phyloP scores from a whole-genome alignment of 805 yeast species.

The Kuraishia floccosa region DNA sequence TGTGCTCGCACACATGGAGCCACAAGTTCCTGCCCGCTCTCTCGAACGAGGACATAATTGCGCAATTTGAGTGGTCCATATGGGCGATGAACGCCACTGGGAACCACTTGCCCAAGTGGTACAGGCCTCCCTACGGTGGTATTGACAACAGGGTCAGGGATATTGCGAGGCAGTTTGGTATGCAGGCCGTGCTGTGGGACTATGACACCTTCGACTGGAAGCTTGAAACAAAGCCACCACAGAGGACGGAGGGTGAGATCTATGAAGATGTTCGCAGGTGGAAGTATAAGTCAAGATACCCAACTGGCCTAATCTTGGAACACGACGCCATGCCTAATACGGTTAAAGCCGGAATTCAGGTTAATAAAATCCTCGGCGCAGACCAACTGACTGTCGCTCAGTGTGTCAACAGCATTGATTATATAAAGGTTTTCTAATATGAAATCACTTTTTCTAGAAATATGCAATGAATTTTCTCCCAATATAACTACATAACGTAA shows the following conservation, averaged over 20 bases:
- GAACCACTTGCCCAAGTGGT: conserved; percentile 80
- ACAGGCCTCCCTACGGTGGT: conserved; percentile 96
- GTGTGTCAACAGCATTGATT: conserved; percentile 60
- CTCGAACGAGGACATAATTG: conserved; percentile 70
- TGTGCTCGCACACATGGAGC: conserved; percentile 90
- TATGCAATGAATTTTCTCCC: too few relatives aligned
- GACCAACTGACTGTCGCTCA: conserved; percentile 70
- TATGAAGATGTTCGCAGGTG: conserved; percentile 44
- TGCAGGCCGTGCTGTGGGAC: conserved; percentile 87
- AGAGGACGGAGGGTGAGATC: conserved; percentile 39
- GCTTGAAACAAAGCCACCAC: conserved; percentile 33
- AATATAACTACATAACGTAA: too few relatives aligned
- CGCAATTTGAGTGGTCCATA: conserved; percentile 88
- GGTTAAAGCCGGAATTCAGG: conserved; percentile 55
- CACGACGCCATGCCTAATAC: conserved; percentile 69
- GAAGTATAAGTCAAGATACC: conserved; percentile 17
- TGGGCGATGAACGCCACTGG: conserved; percentile 98
- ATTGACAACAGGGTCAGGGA: conserved; percentile 77
- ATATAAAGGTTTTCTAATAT: conserved; percentile 27
- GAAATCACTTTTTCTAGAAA: too few relatives aligned
- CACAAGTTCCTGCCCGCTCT: conserved; percentile 76
- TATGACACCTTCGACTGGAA: conserved; percentile 90
- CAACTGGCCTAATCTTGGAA: conserved; percentile 66
- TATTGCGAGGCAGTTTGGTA: conserved; percentile 73
- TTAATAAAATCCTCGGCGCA: conserved; percentile 40